Conservation (phyloP, 192 early-diverging fungal genomes). For the Piromyces finnis region DNA sequence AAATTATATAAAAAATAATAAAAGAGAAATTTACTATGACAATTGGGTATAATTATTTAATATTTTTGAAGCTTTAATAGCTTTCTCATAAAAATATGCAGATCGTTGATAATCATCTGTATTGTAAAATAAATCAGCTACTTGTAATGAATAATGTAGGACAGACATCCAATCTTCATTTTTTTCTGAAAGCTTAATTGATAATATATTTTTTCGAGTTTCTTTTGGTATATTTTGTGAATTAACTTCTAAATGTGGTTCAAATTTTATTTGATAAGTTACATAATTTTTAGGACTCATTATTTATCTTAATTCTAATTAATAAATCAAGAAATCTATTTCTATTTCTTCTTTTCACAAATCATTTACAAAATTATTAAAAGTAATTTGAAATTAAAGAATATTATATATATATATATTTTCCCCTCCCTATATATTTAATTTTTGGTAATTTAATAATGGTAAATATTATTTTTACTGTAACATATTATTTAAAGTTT, state of each 20-base stretch:
- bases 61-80: not conserved
- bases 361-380: too few species aligned
- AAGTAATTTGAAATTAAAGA: too few species aligned
- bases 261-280: not conserved
- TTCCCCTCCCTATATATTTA: too few species aligned
- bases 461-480: too few species aligned
- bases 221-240: not conserved
- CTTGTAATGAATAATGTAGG: not conserved
- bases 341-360: too few species aligned
- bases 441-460: too few species aligned
- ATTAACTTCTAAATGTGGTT: not conserved
- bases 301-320: too few species aligned
- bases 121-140: not conserved
- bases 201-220: not conserved
- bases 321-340: too few species aligned
- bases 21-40: not conserved
- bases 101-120: not conserved
- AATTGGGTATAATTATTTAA: not conserved
- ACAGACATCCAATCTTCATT: not conserved
- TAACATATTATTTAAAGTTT: too few species aligned
- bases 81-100: not conserved
- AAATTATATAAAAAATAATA: not conserved
- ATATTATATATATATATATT: too few species aligned
- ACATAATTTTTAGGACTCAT: not conserved
- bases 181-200: not conserved